Percentiles rank a stretch among this genome's conserved stretches.
phyloP scores from a whole-genome alignment of 306 rosid species.

The Albizia julibrissin region DNA sequence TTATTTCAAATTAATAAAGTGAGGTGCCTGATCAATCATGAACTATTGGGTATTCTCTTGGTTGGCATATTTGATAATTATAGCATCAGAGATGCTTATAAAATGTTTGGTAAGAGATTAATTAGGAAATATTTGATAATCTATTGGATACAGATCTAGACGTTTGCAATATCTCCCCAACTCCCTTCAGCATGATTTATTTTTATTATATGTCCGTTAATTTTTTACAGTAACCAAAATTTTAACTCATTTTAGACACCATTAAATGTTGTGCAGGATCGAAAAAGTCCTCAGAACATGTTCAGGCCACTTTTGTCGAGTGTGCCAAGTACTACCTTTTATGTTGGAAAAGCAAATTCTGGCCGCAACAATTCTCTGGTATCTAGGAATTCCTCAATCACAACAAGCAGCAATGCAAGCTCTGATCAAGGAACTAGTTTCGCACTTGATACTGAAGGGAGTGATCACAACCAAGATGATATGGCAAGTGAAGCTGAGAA shows the following conservation, averaged over 20 bases:
- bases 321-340: conserved; percentile 83
- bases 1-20: background rate
- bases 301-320: conserved; percentile 88
- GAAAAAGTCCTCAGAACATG: conserved; percentile 80
- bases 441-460: conserved; percentile 62
- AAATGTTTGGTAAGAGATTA: background rate
- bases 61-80: background rate
- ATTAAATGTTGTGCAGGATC: conserved; percentile 60
- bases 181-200: conserved; percentile 5
- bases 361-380: conserved; percentile 62
- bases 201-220: background rate
- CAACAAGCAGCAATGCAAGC: conserved; percentile 85
- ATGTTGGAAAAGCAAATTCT: conserved; percentile 66
- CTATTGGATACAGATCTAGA: background rate
- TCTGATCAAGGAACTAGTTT: conserved; percentile 66
- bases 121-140: background rate
- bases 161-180: background rate
- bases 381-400: conserved; percentile 80
- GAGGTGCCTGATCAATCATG: background rate
- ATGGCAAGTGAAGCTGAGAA: conserved; percentile 54
- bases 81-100: background rate
- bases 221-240: conserved; percentile 8
- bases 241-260: conserved; percentile 21
- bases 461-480: conserved; percentile 71
- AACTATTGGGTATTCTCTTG: conserved; percentile 14